Base-by-base conservation (phyloP, 2,329 filamentous ascomycete species). In the Berkeleyomyces rouxiae region DNA sequence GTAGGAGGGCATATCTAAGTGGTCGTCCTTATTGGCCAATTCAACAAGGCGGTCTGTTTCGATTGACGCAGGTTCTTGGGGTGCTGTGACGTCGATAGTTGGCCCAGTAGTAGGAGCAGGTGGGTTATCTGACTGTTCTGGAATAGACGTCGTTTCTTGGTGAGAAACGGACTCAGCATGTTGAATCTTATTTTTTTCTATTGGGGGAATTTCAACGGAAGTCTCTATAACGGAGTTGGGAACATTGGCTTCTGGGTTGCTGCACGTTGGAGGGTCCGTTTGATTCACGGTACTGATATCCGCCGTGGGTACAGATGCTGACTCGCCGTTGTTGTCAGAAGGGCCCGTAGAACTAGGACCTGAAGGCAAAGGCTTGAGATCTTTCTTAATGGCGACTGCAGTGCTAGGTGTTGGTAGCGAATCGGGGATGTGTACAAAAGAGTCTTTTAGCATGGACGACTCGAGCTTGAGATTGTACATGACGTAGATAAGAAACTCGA, bases 401-500 rank as follows among this genome's bases (percentile, higher is more conserved):
- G 36, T 55, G 51, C 51, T 11, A 7, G 51, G 43, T n/a, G 11
- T 31, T 37, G 51, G 51, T 2, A 82, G 79, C 7, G 79, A 76
- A 37, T 80, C 80, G 1, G 90, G 90, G 31, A 95, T 86, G 66
- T 91, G 82, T 13, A 95, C 87, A 68, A 90, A 95, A 69, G 95
- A 91, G 71, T 99, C 93, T 61, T 89, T 82, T 81, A 99, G 88
- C 55, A 99, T 77, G 68, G 88, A 96, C 1, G 93, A 96, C 74
- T 99, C 93, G 11, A 99, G 79, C 70, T 95, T 96, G 61, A 99
- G 78, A 69, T 96, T 99, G 74, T 99, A 99, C 10, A 97, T 91
- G 23, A 99, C 95, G 68, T 97, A 99, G 44, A 95, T 87, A 92
- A 99, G 96, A 70, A 99, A 97, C 71, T 99, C 93, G 9, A 92